Evolutionary conservation across 176 grass and related monocot species (phyloP).

Genomic region (Aegilops speltoides): DNA sequence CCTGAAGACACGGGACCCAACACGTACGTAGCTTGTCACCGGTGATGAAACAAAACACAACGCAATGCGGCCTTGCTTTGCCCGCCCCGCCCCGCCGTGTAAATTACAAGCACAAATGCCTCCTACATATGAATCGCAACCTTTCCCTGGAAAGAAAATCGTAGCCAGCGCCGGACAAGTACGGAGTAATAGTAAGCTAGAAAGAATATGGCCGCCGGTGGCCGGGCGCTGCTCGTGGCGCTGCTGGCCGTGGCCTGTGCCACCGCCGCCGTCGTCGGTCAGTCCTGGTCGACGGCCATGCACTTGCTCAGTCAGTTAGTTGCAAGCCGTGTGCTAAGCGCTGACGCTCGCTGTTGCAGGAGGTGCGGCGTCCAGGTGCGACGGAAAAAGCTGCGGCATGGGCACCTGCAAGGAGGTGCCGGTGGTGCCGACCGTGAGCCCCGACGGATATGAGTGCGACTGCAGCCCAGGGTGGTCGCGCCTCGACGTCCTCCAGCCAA

Average conservation of each 20-base stretch:
- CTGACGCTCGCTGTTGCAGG: too few species aligned
- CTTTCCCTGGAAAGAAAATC: background rate
- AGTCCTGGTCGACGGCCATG: too few species aligned
- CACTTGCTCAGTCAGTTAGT: background rate
- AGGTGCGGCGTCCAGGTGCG: background rate
- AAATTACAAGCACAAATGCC: background rate
- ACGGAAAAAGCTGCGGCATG: constrained; percentile 18
- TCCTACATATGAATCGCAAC: background rate
- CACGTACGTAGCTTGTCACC: background rate
- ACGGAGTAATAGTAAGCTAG: background rate
- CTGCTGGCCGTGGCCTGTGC: constrained; percentile 6
- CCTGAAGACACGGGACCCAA: background rate
- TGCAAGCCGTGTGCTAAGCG: too few species aligned
- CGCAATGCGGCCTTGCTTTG: background rate
- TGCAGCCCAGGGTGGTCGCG: constrained; percentile 33
- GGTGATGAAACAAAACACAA: background rate
- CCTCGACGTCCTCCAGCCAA: background rate
- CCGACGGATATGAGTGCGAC: background rate
- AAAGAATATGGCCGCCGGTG: background rate
- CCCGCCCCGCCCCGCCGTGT: background rate
- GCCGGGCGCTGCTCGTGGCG: background rate
- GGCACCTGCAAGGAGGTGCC: constrained; percentile 9
- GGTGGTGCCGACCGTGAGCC: background rate
- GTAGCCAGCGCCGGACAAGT: background rate
- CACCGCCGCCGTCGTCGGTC: background rate